Base-by-base conservation (phyloP, 2,329 filamentous ascomycete species). In the Parascedosporium putredinis region DNA sequence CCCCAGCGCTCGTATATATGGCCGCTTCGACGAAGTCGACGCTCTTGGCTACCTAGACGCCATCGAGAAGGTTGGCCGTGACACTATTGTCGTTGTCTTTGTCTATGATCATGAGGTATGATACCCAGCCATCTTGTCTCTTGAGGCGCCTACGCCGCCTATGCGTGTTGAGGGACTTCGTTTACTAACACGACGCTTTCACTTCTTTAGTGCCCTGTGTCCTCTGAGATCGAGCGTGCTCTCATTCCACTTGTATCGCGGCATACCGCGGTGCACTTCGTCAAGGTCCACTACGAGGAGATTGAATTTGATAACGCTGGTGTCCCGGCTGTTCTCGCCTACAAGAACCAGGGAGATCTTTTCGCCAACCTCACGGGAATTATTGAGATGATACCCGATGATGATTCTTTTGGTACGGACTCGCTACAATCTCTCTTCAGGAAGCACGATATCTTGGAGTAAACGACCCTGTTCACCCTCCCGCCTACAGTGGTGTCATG, bases 1-100 rank as follows among this genome's bases (percentile, higher is more conserved):
- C 63, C 88, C 88, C 1, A 89, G 84, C 58, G 78, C 85, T 55
- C 74, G 86, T 55, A 74, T 84, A 51, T 97, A 86, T 62, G 93
- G 93, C 20, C 78, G 76, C 10, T 71, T 97, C 54, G 84, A 90
- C 54, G 77, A 81, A 52, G 93, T 97, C 1, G 90, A 97, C 70
- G 91, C 88, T 6, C 73, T 85, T 55, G 93, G 90, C 16, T 98
- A 95, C 60, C 76, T 98, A n/a, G 90, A 97, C 65, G 90, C 91
- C 50, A 88, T 97, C 57, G 93, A 98, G 69, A 93, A 88, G 67
- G 88, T 91, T 4, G 75, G 81, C 34, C 69, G 82, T 45, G 86
- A 91, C 44, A 91, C 88, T 0, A 78, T 86, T 3, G 90, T 97
- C 2, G 85, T 96, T 2, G 93, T 98, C 24, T 94, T 91, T 68